Evolutionary conservation across 352 stramenopile genomes (phyloP), one percentile per base, ranked within the genome.

Genomic region (Pythium myriotylum): DNA sequence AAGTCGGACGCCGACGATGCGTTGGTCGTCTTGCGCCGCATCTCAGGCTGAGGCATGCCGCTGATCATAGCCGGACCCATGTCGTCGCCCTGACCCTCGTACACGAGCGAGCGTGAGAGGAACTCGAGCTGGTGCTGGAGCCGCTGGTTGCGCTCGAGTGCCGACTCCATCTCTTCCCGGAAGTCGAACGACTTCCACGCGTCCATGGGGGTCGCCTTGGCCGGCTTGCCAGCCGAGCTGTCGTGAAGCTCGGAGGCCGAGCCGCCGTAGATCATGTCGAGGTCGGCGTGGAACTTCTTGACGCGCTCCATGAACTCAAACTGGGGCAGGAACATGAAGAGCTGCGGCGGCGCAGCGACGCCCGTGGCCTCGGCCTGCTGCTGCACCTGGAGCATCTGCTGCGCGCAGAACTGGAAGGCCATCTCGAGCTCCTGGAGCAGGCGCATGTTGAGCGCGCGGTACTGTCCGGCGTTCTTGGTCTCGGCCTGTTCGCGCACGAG

Each of bases 231-330:
- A 4, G 42, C 55, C 43, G 66, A 16, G 49, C 50, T 53, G 54
- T 69, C 39, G 47, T 71, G n/a, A 40, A 57, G 45, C 49, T 67
- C 62, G 52, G 48, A 23, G 41, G 42, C 17, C 41, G 53, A 40
- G 33, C 73, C 65, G 3, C 55, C 66, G 23, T 70, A 54, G 13
- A 70, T 70, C 20, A 59, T 57, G 13, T 70, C 72, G 0, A 86
- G 54, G 16, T 88, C 79, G 7, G 56, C 51, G 52, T 89, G 79
- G 45, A 89, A 84, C 39, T 74, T 71, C 65, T 89, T 91, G 12
- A 89, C 79, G 47, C 79, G 79, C 42, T 87, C 79, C 68, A 91
- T 86, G 52, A 91, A 79, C 67, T 89, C 77, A 55, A 86, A 69
- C 49, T 91, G 79, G 19, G 82, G 82, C 24, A 88, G 57, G 42